Conservation (phyloP, 441 rosid genomes). For the Brassica balearica region DNA sequence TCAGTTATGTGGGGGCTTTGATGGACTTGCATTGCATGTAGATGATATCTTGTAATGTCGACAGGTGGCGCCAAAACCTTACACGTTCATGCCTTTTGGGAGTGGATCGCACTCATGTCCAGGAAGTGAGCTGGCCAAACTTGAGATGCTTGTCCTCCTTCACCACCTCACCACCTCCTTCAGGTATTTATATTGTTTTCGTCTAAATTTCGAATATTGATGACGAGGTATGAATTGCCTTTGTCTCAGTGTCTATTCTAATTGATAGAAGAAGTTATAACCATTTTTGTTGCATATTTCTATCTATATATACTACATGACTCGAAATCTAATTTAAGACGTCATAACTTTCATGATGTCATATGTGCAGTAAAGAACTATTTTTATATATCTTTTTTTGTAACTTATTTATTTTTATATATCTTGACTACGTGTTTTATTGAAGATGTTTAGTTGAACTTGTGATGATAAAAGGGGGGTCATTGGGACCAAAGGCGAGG, state of each 20-base stretch:
- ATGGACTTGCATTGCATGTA: slow-evolving; percentile 39
- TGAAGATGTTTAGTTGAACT: slow-evolving; percentile 22
- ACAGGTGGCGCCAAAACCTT: slow-evolving; percentile 81
- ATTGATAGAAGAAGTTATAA: slow-evolving; percentile 17
- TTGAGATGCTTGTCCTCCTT: slow-evolving; percentile 86
- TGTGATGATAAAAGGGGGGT: slow-evolving; percentile 26
- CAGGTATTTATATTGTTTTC: slow-evolving; percentile 53
- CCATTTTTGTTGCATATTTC: slow-evolving; percentile 27
- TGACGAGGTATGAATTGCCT: not conserved
- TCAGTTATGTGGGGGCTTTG: slow-evolving; percentile 28
- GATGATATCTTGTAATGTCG: slow-evolving; percentile 42
- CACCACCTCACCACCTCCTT: slow-evolving; percentile 82
- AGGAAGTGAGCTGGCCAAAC: slow-evolving; percentile 94
- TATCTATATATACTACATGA: slow-evolving; percentile 33
- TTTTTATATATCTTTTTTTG: not conserved
- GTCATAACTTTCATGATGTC: slow-evolving; percentile 38
- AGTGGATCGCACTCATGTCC: slow-evolving; percentile 96
- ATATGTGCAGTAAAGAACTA: not conserved
- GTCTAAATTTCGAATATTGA: not conserved
- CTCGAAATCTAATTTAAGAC: slow-evolving; percentile 20
- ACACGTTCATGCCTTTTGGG: slow-evolving; percentile 93
- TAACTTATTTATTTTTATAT: not conserved
- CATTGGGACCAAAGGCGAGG: slow-evolving; percentile 16
- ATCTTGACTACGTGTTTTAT: slow-evolving; percentile 3
- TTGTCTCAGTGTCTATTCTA: not conserved